These are phyloP conservation scores for Trametes gibbosa DNA, from an alignment of 768 basidiomycete species.

Conservation along the genomic window DNA sequence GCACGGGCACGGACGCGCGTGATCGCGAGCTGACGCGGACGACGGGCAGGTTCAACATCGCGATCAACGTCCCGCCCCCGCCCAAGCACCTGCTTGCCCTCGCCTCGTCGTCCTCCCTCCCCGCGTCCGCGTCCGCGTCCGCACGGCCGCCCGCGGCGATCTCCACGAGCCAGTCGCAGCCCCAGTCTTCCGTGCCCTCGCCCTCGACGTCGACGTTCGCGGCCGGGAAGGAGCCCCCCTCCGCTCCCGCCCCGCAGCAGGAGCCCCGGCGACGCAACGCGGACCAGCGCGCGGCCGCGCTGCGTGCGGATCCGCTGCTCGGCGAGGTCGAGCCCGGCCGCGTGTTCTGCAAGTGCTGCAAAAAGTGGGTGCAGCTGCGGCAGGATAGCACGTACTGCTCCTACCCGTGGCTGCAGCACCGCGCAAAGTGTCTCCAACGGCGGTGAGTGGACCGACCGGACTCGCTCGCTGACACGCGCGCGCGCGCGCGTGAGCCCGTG, in stretches of 20 bases:
- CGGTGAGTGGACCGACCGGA: slow-evolving; percentile 61
- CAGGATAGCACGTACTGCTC: slow-evolving; percentile 79
- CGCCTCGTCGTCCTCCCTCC: slow-evolving; percentile 30
- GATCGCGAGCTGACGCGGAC: neutral
- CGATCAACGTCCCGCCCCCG: slow-evolving; percentile 31
- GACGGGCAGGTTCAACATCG: slow-evolving; percentile 19
- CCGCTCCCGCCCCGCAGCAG: slow-evolving; percentile 44
- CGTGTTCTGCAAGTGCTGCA: slow-evolving; percentile 72
- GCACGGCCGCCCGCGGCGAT: slow-evolving; percentile 10
- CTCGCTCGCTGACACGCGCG: no score
- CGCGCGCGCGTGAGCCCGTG: no score
- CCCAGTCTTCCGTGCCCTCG: slow-evolving; percentile 1
- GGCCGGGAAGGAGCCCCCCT: slow-evolving; percentile 57
- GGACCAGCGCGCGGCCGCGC: slow-evolving; percentile 71
- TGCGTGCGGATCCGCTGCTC: slow-evolving; percentile 64
- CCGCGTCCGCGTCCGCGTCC: slow-evolving; percentile 13
- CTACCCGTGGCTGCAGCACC: slow-evolving; percentile 80
- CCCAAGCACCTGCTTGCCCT: slow-evolving; percentile 34
- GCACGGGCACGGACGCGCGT: no score
- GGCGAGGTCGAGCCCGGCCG: slow-evolving; percentile 61
- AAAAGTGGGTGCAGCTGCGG: slow-evolving; percentile 80
- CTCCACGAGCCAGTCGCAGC: neutral
- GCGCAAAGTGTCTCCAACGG: slow-evolving; percentile 69
- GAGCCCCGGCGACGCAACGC: slow-evolving; percentile 75
- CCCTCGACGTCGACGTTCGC: neutral